Evolutionary conservation across 2,329 filamentous ascomycete species (phyloP).

Genomic region (Ceratocystis diversiconidia): DNA sequence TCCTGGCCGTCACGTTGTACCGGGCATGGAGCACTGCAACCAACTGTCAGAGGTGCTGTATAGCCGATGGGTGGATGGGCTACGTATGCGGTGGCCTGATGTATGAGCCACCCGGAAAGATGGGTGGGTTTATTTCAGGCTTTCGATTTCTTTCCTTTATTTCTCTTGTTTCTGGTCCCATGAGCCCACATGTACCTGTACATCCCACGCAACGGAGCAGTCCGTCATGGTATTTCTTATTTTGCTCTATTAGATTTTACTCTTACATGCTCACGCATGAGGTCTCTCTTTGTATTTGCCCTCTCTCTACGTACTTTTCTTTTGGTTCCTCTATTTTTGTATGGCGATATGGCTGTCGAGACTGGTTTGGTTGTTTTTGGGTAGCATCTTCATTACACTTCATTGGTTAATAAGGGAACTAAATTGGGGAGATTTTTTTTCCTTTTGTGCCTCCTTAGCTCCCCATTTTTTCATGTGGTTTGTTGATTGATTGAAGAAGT

Average conservation of each 20-base stretch:
- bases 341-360: not conserved
- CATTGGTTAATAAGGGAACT: not conserved
- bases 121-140: not conserved
- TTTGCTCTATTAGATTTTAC: conserved; percentile 2
- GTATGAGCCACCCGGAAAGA: conserved; percentile 21
- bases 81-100: conserved; percentile 55
- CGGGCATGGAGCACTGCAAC: conserved; percentile 85
- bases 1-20: conserved; percentile 38
- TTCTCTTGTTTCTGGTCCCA: not conserved
- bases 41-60: conserved; percentile 85
- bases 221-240: not conserved
- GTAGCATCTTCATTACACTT: not conserved
- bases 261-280: not conserved
- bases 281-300: not conserved
- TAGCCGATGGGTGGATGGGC: conserved; percentile 72
- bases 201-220: not conserved
- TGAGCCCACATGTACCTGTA: not conserved
- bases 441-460: not conserved
- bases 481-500: too few relatives aligned
- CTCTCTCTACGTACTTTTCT: not conserved
- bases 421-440: not conserved
- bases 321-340: not conserved
- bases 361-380: not conserved
- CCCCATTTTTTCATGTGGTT: too few relatives aligned
- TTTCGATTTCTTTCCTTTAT: not conserved